Conservation (phyloP, 306 rosid species). For the Carpinus viminea region DNA sequence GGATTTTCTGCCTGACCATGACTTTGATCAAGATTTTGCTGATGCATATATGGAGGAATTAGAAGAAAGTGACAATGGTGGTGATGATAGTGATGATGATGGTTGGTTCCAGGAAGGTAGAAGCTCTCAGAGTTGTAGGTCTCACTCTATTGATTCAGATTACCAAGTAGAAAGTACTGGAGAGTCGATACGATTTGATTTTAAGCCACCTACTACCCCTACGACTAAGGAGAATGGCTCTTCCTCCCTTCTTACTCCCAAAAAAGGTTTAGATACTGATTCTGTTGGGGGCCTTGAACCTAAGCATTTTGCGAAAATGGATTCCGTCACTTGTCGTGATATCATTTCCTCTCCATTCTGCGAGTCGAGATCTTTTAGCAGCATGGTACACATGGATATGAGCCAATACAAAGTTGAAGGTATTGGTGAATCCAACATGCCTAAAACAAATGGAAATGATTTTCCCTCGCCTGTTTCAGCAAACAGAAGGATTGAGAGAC, state of each 20-base stretch:
- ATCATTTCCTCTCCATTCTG: background rate
- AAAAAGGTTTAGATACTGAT: conserved; percentile 23
- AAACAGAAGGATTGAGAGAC: conserved; percentile 19
- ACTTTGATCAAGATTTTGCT: conserved; percentile 55
- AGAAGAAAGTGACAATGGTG: conserved; percentile 64
- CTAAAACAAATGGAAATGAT: background rate
- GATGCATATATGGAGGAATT: conserved; percentile 73
- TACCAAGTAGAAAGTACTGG: conserved; percentile 57
- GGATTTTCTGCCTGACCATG: conserved; percentile 54
- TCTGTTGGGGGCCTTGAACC: conserved; percentile 20
- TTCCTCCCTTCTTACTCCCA: conserved; percentile 4
- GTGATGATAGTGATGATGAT: conserved; percentile 27
- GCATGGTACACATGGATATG: background rate
- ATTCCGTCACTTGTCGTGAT: conserved; percentile 1
- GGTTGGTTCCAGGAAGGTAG: conserved; percentile 28
- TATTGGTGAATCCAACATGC: conserved; percentile 3
- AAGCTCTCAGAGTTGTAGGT: conserved; percentile 14
- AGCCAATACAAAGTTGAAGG: conserved; percentile 16
- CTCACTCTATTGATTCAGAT: conserved; percentile 26
- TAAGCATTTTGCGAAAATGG: conserved; percentile 11
- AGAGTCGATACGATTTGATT: conserved; percentile 44
- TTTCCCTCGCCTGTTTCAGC: conserved; percentile 20
- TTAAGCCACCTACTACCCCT: conserved; percentile 24
- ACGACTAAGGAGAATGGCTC: conserved; percentile 24
- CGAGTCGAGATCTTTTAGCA: conserved; percentile 8